Evolutionary conservation across 441 rosid species (phyloP).

Genomic region (Erysimum pusillum): DNA sequence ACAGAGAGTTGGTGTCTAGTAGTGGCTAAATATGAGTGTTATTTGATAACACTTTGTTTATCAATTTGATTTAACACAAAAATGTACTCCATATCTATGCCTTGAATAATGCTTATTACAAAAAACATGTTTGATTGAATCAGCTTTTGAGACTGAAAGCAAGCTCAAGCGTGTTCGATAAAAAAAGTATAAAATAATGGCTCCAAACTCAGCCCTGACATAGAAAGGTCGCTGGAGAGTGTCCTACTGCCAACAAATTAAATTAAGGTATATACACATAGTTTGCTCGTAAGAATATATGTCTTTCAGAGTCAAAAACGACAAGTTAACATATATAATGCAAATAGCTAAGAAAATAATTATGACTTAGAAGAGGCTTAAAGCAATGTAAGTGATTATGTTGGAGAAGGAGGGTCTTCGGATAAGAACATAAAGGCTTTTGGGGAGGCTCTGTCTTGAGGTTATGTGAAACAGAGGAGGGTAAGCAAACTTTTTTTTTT

Average conservation of each 20-base stretch:
- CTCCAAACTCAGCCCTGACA: neutral
- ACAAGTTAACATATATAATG: too few species aligned
- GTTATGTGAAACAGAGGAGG: conserved; percentile 17
- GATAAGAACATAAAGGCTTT: conserved; percentile 54
- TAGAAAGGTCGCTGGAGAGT: neutral
- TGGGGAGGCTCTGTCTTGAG: conserved; percentile 13
- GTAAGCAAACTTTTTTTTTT: neutral
- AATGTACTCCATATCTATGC: neutral
- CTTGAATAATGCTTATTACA: neutral
- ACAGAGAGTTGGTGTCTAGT: conserved; percentile 18
- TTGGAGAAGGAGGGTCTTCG: conserved; percentile 59
- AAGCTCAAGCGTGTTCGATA: neutral
- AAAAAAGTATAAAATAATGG: too few species aligned
- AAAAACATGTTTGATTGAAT: neutral
- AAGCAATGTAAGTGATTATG: conserved; percentile 47
- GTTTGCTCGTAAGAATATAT: neutral
- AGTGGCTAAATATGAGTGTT: neutral
- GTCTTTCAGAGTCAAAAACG: neutral
- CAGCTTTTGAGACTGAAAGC: neutral
- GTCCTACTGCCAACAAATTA: too few species aligned
- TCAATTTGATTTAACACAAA: neutral
- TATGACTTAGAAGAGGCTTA: too few species aligned
- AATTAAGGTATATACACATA: too few species aligned
- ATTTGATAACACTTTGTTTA: conserved; percentile 2
- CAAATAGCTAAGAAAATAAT: too few species aligned